A percentile compares a stretch with the other conserved stretches of the same genome.
Evolutionary conservation across 441 rosid species (phyloP).

Genomic region (Lagerstroemia fauriei): DNA sequence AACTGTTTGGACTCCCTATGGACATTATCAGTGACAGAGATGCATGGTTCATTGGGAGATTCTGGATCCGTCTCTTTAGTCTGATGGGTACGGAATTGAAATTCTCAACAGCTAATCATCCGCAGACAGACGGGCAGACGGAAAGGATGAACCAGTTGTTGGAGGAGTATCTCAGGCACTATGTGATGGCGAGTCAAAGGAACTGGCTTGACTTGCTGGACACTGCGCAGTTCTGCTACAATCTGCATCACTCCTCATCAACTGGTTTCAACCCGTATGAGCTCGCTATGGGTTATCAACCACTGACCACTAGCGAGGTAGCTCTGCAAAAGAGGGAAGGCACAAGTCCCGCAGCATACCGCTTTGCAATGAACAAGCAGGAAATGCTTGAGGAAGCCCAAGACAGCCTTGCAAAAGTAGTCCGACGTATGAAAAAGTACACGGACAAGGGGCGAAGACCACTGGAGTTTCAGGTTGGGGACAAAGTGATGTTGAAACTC

Average conservation of each 20-base stretch:
- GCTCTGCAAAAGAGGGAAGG: fast-evolving
- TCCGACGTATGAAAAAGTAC: neutral
- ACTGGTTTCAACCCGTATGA: neutral
- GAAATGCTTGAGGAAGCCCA: neutral
- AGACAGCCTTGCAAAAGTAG: neutral
- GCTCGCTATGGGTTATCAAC: neutral
- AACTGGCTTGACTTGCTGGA: neutral
- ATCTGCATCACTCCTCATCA: neutral
- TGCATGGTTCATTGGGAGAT: neutral
- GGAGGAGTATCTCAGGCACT: neutral
- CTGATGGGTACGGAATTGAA: neutral
- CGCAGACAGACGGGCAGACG: neutral
- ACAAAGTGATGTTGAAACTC: neutral
- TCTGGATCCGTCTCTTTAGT: neutral
- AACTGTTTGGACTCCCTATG: neutral
- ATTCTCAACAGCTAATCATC: slow-evolving; percentile 7
- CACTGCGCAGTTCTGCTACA: neutral
- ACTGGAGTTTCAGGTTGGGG: neutral
- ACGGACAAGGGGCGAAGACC: neutral
- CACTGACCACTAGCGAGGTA: neutral
- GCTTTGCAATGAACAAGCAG: neutral
- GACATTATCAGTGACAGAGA: neutral
- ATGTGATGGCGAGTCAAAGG: neutral
- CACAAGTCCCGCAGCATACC: fast-evolving
- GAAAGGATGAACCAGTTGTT: slow-evolving; percentile 1